Conservation (phyloP, 2,329 filamentous ascomycete genomes). For the Aphanocladium album region DNA sequence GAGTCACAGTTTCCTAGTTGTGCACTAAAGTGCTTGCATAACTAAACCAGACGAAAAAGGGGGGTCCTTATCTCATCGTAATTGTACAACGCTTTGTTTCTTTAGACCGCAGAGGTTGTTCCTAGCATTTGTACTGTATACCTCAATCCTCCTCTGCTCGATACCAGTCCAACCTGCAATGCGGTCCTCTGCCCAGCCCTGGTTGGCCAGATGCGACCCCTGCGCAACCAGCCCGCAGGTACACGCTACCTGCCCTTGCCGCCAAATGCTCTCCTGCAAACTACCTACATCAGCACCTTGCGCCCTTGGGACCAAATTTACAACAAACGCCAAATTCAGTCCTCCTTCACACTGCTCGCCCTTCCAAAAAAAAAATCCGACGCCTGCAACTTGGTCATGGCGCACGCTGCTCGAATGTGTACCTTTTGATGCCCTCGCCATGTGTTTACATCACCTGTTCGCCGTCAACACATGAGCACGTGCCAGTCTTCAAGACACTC, state of each 20-base stretch:
- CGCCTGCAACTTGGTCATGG: background rate
- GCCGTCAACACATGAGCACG: conserved; percentile 1
- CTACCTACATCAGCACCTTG: background rate
- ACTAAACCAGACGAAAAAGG: too few relatives aligned
- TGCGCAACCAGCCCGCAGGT: background rate
- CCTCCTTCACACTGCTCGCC: background rate
- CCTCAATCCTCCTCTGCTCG: background rate
- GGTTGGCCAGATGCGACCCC: conserved; percentile 6
- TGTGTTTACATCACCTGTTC: conserved; percentile 4
- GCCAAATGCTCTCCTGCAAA: background rate
- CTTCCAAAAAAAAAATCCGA: background rate
- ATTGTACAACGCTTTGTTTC: background rate
- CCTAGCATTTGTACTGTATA: background rate
- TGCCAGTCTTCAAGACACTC: conserved; percentile 1
- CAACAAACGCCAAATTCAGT: background rate
- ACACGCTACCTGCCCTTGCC: background rate
- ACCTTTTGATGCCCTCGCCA: background rate
- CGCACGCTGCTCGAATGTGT: background rate
- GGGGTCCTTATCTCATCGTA: background rate
- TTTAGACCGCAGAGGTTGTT: background rate
- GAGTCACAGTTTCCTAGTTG: too few relatives aligned
- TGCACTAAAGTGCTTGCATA: too few relatives aligned
- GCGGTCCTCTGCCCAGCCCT: background rate
- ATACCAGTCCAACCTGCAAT: conserved; percentile 5
- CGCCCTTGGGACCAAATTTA: background rate